Base-by-base conservation (phyloP, 345 rosid genomes). In the Acer campestre region DNA sequence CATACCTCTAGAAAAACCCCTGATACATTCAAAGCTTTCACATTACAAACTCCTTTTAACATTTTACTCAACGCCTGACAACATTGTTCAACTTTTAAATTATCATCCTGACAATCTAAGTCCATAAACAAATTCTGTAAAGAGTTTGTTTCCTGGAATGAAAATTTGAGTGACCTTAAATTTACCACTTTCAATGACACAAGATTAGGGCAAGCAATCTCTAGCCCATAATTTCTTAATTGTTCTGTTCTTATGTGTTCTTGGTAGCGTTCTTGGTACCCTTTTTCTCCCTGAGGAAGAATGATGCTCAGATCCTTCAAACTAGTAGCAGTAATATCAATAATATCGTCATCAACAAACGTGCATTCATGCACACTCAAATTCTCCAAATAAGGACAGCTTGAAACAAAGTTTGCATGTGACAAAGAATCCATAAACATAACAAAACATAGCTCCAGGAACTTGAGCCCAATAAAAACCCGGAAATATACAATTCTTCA, bases 201-300 rank as follows among this genome's bases (percentile, higher is more conserved):
- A 11, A 73, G 67, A 59, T 59, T 73, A 40, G 76, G 67, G 22
- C 44, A 44, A 62, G 61, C 23, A 62, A 74, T 8, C 27, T 62
- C 63, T 23, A 63, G 44, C 61, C 25, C 44, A 22, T 14, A 42
- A 1, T 16, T 3, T 31, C 4, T 4, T 31, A 3, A 2, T 35
- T 25, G 27, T 25, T 25, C 27, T 1, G 27, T 25, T 25, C 27
- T 25, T 25, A 25, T 2, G 27, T 2, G 27, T 25, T 25, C 27
- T 25, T 25, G 27, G 27, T 25, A 25, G 1, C 27, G 1, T 25
- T 25, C 1, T 25, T 25, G 27, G 1, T 1, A 0, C 27, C 27
- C 1, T 25, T 25, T 1, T 25, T 25, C 1, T 25, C 27, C 27
- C 1, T 1, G 1, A 25, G 27, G 35, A 31, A 40, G 9, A 14